Base-by-base conservation (phyloP, 2,329 filamentous ascomycete genomes). In the Pseudogymnoascus sp. region DNA sequence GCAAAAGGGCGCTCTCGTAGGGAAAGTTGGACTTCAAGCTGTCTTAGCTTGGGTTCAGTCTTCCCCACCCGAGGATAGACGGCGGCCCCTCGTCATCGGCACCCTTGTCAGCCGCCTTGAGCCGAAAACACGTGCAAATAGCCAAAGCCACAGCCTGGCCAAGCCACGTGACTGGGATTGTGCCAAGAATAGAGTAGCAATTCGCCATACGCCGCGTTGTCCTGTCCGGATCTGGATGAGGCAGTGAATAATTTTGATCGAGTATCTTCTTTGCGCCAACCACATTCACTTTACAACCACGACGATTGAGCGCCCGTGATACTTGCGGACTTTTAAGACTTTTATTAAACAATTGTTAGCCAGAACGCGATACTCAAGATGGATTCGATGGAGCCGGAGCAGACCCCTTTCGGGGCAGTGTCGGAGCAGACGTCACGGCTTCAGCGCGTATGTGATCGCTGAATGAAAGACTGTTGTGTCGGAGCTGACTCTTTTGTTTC, bases 331-430 rank as follows among this genome's bases (percentile, higher is more conserved):
- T 22, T 55, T 55, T 55, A 4, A 11, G 11, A 19, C 49, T 22
- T 55, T 35, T 55, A 55, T 33, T 55, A 55, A 35, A 55, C 28
- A n/a, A 55, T 55, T 55, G 49, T 55, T 55, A 19, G 8, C 25
- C 49, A 55, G 49, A 22, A 55, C 9, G 33, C 49, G 25, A 55
- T 22, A 55, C 28, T 33, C 28, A 11, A 55, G 52, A 96, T 96
- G 92, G 91, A 97, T 80, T 86, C 86, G 71, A 83, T 87, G 66
- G 91, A 96, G 80, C 88, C 91, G 66, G 91, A 96, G 59, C 85
- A 90, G 79, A 96, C 91, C 76, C 91, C 92, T 78, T 97, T 96
- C 79, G 90, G 88, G 73, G 89, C 91, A 67, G 91, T 97, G 73
- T 89, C 86, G 70, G 86, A 89, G 73, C 93, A 97, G 71, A 96